Evolutionary conservation across 2,329 filamentous ascomycete species (phyloP), one percentile per base, ranked within the genome.

Genomic region (Calycina herbarum): DNA sequence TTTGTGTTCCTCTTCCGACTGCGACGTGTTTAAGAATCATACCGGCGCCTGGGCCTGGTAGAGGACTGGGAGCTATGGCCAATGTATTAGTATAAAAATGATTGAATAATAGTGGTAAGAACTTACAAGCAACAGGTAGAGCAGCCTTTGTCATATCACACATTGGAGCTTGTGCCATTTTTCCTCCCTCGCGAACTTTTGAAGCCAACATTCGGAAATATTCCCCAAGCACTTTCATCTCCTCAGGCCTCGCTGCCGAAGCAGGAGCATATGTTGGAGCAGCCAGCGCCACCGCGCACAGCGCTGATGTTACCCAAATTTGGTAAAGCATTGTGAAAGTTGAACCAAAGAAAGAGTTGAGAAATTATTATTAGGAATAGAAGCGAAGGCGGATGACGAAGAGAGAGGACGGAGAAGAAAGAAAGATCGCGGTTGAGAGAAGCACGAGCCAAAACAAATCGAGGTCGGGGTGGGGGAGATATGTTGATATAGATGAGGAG

Each of bases 1-100:
- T 97, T 80, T 97, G 89, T 7, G 91, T 95, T 67, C 94, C 94
- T 57, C 92, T 89, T 73, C 94, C 94, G 68, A 97, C 82, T 75
- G 90, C 92, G 63, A 97, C 90, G 78, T 96, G 92, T 75, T 86
- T 85, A 61, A 96, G 82, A 3, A 76, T 80, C 35, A 92, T 81
- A 64, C 89, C 90, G 6, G 80, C 70, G 0, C 86, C 79, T 15
- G 87, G 86, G 7, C 82, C 69, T 15, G 90, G 87, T 6, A 96
- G 83, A 17, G 85, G 79, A 6, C 82, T 81, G 57, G 86, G 81
- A 69, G 82, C 86, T 82, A 77, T 69, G 66, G 35, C 73, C 67
- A 59, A 68, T 62, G 61, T 17, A 10, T 67, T 67, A 27, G 68
- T 66, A 58, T 33, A 27, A 24, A n/a, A 57, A 29, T 11, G 58